A percentile compares a stretch with the other conserved stretches of the same genome.
Conservation (phyloP, 140 eudicot species). For the Ambrosia hybrid region DNA sequence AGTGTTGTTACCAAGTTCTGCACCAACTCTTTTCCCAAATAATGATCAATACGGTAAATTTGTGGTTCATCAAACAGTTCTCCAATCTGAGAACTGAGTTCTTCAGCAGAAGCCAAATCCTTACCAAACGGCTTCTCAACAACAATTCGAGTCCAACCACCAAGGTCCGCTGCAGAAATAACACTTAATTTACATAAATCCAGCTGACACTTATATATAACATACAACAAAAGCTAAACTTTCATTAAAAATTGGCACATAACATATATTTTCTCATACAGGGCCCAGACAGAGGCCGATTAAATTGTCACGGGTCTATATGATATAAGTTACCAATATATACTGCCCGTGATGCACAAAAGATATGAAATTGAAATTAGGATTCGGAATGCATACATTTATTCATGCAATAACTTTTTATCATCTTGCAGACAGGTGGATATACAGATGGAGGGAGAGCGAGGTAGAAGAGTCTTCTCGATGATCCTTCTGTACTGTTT, state of each 20-base stretch:
- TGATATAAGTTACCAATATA: too few species aligned
- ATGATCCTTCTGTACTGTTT: conserved; percentile 61
- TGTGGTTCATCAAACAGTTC: conserved; percentile 94
- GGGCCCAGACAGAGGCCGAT: background rate
- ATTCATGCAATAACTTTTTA: conserved; percentile 69
- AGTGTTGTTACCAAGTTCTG: conserved; percentile 74
- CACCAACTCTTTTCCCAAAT: conserved; percentile 96
- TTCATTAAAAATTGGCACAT: background rate
- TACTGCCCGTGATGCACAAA: too few species aligned
- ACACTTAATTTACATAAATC: conserved; percentile 13
- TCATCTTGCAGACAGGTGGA: conserved; percentile 97
- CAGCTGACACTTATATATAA: background rate
- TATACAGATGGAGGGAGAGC: conserved; percentile 99
- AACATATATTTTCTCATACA: background rate
- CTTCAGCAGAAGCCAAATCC: conserved; percentile 92
- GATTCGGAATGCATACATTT: conserved; percentile 50
- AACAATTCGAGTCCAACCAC: conserved; percentile 99
- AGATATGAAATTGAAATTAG: background rate
- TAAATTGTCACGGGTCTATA: too few species aligned
- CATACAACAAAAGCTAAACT: background rate
- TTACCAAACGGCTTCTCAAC: conserved; percentile 99
- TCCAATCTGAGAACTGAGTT: conserved; percentile 91
- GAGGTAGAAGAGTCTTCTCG: conserved; percentile 92
- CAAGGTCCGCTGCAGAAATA: conserved; percentile 77
- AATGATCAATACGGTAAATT: conserved; percentile 96